Evolutionary conservation across 2,329 filamentous ascomycete species (phyloP).

Genomic region (Geosmithia morbida): DNA sequence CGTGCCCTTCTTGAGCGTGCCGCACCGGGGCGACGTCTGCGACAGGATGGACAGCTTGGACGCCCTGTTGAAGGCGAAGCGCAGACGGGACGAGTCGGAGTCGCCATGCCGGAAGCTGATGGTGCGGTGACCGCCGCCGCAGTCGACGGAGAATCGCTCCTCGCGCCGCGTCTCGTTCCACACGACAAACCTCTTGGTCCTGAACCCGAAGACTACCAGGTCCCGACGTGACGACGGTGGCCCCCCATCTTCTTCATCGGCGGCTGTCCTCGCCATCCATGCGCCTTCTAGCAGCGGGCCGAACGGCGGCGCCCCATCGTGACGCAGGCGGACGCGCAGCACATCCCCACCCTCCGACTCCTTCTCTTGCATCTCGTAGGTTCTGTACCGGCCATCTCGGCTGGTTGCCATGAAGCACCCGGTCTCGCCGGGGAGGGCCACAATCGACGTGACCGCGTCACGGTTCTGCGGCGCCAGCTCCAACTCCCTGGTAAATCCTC

Average conservation of each 20-base stretch:
- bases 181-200: constrained; percentile 62
- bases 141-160: constrained; percentile 60
- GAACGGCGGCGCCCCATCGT: constrained; percentile 56
- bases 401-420: constrained; percentile 52
- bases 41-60: constrained; percentile 34
- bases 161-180: constrained; percentile 63
- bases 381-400: constrained; percentile 61
- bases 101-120: constrained; percentile 38
- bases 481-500: constrained; percentile 11
- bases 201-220: constrained; percentile 69
- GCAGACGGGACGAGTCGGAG: constrained; percentile 16
- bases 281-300: constrained; percentile 65
- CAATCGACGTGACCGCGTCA: constrained; percentile 57
- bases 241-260: constrained; percentile 5
- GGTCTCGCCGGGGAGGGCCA: constrained; percentile 21
- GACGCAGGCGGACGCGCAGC: constrained; percentile 34
- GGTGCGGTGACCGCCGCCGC: constrained; percentile 70
- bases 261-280: constrained; percentile 32
- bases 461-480: constrained; percentile 25
- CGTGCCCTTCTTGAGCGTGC: constrained; percentile 50
- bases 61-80: constrained; percentile 64
- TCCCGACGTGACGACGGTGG: constrained; percentile 15
- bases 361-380: constrained; percentile 31
- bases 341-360: neutral
- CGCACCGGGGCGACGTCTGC: constrained; percentile 19